Percentiles rank a stretch among this genome's conserved stretches.
phyloP scores from a whole-genome alignment of 257 asterid genomes.

The Solanum rostratum region DNA sequence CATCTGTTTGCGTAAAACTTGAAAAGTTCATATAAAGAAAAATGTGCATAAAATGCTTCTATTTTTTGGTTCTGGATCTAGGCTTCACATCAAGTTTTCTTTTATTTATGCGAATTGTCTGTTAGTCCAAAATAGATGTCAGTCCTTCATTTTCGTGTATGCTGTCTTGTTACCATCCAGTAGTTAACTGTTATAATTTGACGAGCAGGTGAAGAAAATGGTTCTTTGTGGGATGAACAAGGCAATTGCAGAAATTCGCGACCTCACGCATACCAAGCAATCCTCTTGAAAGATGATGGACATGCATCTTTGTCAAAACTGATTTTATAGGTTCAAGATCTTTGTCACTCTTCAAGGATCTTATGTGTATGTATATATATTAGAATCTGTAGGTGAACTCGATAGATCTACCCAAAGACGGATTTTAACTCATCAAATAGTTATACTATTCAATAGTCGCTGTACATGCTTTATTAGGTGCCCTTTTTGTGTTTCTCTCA shows the following conservation, averaged over 20 bases:
- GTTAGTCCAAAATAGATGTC: neutral
- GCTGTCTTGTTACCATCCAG: neutral
- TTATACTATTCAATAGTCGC: neutral
- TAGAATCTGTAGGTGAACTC: neutral
- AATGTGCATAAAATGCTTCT: neutral
- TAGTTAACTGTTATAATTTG: constrained; percentile 1
- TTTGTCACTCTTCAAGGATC: neutral
- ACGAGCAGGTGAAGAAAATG: constrained; percentile 76
- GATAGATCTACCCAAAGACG: neutral
- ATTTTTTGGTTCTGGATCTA: neutral
- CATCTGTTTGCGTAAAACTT: neutral
- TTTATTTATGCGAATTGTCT: neutral
- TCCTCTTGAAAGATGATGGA: neutral
- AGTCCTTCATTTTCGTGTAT: neutral
- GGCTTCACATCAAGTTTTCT: neutral
- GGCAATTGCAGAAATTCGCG: constrained; percentile 56
- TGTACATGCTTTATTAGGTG: neutral
- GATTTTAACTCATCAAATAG: neutral
- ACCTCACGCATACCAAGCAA: neutral
- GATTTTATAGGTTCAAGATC: neutral
- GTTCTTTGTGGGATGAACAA: constrained; percentile 47
- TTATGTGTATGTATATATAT: neutral
- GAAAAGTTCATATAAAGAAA: neutral
- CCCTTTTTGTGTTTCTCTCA: neutral
- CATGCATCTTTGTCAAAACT: neutral